Base-by-base conservation (phyloP, 75 land plant genomes). In the Gnetum montanum region DNA sequence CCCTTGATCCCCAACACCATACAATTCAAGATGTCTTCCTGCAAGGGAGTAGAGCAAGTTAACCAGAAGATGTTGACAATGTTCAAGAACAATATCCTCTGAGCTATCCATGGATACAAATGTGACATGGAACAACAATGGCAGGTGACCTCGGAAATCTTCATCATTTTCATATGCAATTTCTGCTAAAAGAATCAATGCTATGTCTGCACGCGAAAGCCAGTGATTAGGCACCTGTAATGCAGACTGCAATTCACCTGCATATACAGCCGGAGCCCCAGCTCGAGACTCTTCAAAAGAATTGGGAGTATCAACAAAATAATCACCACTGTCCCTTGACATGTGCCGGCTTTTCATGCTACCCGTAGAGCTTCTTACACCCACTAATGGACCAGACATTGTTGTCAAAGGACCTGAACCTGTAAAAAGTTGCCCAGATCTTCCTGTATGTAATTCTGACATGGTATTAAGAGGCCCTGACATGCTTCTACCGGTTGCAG, bases 91-190 rank as follows among this genome's bases (percentile, higher is more conserved):
- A 54, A 95, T 86, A 59, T 95, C 99, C 37, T 95, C 99, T 31
- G 99, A 90, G 70, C 99, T 95, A 65, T 95, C 99, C 99, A 95
- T 95, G 13, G 96, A 95, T 38, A 95, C 99, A 72, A 91, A 95
- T n/a, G 85, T 90, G 6, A 95, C 99, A 71, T 95, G 99, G 57
- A 95, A 95, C 31, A 95, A 78, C 55, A 95, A 52, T 26, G 99
- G 96, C 58, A 95, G 75, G 66, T 95, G 82, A 49, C 88, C 88
- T n/a, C 99, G 87, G 52, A 95, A 95, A 66, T 95, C 99, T 54
- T 95, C 99, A 70, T 95, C 99, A 57, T 95, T 95, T 57, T 95
- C 99, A 72, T 95, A 95, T 10, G 97, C 99, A 53, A 95, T 95
- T 69, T 95, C 99, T 15, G 99, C 96, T 35, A 95, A 74, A 20